Base-by-base conservation (phyloP, 768 basidiomycete genomes). In the Collybia mongolica region DNA sequence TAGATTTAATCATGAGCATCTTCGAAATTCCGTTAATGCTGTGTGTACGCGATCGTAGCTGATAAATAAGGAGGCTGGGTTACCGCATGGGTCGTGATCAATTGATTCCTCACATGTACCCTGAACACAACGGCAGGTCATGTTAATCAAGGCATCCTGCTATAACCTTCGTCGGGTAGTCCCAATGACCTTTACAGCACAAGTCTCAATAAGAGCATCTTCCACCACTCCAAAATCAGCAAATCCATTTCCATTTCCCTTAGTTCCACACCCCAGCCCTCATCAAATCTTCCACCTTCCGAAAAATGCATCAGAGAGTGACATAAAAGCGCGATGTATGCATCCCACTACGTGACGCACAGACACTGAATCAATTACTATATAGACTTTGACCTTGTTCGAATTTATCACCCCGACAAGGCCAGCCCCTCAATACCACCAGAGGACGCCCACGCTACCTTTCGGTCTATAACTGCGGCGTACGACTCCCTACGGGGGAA, bases 371-470 rank as follows among this genome's bases (percentile, higher is more conserved):
- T 55, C 54, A 22, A 29, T 28, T 46, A 12, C 23, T 3, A 14
- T 17, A 6, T 55, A 91, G 88, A 90, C 65, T 88, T 82, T 60
- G 88, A 90, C 54, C 86, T 91, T 39, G 89, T 90, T 26, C 76
- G 84, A 36, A 74, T 88, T 50, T 88, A 90, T 64, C 88, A 91
- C 63, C 88, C 88, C 2, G 88, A 91, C 64, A 84, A 85, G 37
- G 70, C 73, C 19, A 65, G 66, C 49, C 46, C 61, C 9, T 59
- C 64, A 11, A 37, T 76, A 11, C 66, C 82, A 6, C 58, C 78
- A 0, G 77, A 79, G 14, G 62, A 74, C 2, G 79, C 80, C 3
- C 84, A 88, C 58, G 72, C 76, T 5, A 83, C 80, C 9, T 90
- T 90, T 57, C 84, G 84, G 57, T 72, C 84, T 2, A 87, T 91